Base-by-base conservation (phyloP, 2,329 filamentous ascomycete genomes). In the Xylariales sp. region DNA sequence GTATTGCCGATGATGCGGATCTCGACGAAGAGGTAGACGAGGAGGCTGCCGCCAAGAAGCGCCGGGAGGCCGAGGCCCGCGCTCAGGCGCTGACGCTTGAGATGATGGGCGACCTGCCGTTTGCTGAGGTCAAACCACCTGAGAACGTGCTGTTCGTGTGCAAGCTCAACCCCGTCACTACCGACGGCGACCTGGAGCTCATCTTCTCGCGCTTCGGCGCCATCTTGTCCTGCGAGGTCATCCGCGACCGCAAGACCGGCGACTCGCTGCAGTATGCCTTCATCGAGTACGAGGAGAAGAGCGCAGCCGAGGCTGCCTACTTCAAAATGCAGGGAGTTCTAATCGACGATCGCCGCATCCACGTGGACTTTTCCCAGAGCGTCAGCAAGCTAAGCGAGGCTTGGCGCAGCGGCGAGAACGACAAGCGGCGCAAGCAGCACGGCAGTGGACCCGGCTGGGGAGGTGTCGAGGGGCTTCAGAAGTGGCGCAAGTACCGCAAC, bases 241-340 rank as follows among this genome's bases (percentile, higher is more conserved):
- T 98, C 45, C 77, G 91, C 33, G 93, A 98, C 60, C 87, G 86
- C 57, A 88, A 88, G 54, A 96, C 91, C 0, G 89, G 89, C 4
- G 93, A 98, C 63, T 95, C 88, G 55, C 66, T 98, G 33, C 93
- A 98, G 60, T 98, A 98, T 57, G 89, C 93, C 2, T 98, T 98
- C 51, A 94, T 98, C 54, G 93, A 98, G 59, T 98, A 91, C 53
- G 87, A 91, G 41, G 85, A 94, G 39, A 93, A 96, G 64, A 79
- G 84, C 49, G 86, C 91, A 37, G 97, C 93, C 60, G 93, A 98
- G 64, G 81, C 87, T 37, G 93, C 93, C 3, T 98, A 96, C 56
- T 93, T 94, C 69, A 98, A 98, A 66, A 98, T 98, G 93, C 89
- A 98, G 60, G 88, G 85, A 3, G 91, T 97, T 2, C 68, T 98